phyloP scores from a whole-genome alignment of 2,329 filamentous ascomycete species.

The Penicillium sp. region DNA sequence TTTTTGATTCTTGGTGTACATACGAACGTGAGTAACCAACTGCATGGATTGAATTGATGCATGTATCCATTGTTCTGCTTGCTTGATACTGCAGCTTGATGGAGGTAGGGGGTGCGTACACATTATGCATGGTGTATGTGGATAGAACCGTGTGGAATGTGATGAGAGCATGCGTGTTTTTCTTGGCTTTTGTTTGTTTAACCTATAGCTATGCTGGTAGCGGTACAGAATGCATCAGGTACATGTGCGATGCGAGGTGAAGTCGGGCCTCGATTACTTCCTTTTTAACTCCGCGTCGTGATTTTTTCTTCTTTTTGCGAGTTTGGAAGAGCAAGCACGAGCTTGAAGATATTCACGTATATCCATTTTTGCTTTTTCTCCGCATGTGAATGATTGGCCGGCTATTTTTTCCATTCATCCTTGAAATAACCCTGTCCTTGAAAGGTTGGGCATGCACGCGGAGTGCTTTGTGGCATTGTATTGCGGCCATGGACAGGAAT shows the following conservation, averaged over 20 bases:
- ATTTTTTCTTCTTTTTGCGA: neutral
- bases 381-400: neutral
- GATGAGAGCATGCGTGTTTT: neutral
- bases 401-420: neutral
- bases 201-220: neutral
- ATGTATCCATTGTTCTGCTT: neutral
- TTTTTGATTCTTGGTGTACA: neutral
- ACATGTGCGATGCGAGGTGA: neutral
- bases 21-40: neutral
- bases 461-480: neutral
- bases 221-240: neutral
- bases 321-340: neutral
- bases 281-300: too few relatives aligned
- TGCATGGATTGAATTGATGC: neutral
- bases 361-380: neutral
- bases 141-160: conserved; percentile 1
- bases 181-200: neutral
- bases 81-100: neutral
- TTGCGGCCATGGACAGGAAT: neutral
- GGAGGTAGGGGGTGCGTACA: neutral
- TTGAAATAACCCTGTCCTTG: too few relatives aligned
- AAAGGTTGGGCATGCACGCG: neutral
- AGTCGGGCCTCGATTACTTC: neutral
- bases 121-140: neutral
- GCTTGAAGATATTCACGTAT: conserved; percentile 5